These are phyloP conservation scores for Mycena rebaudengoi DNA, from an alignment of 768 basidiomycete genomes.

Conservation along the genomic window DNA sequence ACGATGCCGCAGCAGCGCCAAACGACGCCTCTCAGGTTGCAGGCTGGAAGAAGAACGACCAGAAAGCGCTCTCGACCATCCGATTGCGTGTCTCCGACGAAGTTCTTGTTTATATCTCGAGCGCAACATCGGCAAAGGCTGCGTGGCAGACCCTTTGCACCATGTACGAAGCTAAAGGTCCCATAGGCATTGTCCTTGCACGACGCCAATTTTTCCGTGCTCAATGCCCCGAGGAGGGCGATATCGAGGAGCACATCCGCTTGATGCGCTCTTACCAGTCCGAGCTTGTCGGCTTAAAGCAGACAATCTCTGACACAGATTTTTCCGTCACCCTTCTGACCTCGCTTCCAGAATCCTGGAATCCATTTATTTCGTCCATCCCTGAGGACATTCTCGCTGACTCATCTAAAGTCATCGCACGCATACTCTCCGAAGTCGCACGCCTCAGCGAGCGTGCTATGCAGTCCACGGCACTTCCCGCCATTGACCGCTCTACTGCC, in stretches of 20 bases:
- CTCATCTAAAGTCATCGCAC: conserved; percentile 13
- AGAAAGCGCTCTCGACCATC: conserved; percentile 33
- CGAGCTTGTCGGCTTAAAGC: conserved; percentile 23
- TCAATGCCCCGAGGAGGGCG: conserved; percentile 30
- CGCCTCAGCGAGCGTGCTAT: background rate
- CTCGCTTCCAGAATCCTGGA: conserved; percentile 10
- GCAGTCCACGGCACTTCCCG: conserved; percentile 5
- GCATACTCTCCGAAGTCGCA: conserved; percentile 10
- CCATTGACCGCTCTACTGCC: background rate
- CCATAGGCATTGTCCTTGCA: conserved; percentile 27
- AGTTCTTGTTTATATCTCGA: conserved; percentile 30
- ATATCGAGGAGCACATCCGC: conserved; percentile 37
- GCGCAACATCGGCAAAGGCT: conserved; percentile 19
- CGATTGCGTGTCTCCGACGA: conserved; percentile 31
- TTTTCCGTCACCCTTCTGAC: conserved; percentile 33
- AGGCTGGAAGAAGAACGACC: conserved; percentile 34
- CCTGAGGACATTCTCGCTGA: conserved; percentile 5
- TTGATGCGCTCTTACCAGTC: conserved; percentile 29
- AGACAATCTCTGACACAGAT: conserved; percentile 28
- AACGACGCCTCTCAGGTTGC: conserved; percentile 1
- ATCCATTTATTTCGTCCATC: conserved; percentile 14
- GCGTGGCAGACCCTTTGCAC: conserved; percentile 32
- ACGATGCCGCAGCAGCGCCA: background rate
- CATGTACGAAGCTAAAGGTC: conserved; percentile 35
- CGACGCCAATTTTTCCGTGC: conserved; percentile 30